Conservation (phyloP, 2,329 filamentous ascomycete species). For the Kalmusia sp. region DNA sequence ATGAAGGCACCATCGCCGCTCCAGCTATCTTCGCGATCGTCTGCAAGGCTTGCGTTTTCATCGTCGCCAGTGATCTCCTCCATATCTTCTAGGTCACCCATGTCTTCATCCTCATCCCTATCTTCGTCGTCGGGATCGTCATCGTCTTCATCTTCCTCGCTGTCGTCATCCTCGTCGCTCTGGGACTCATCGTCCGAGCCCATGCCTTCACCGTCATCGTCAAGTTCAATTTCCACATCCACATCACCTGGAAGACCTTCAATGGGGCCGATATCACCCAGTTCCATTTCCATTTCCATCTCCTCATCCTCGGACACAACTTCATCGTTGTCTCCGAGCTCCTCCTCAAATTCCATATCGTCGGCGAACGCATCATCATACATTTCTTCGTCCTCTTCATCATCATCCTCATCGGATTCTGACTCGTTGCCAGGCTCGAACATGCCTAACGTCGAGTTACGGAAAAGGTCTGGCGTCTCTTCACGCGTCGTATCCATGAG, state of each 20-base stretch:
- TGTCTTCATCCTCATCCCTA: constrained; percentile 55
- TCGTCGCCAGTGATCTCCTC: constrained; percentile 57
- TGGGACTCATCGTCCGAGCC: constrained; percentile 62
- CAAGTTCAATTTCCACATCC: constrained; percentile 88
- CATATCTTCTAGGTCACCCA: constrained; percentile 43
- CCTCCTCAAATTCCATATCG: constrained; percentile 92
- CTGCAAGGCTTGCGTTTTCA: constrained; percentile 53
- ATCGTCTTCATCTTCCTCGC: constrained; percentile 55
- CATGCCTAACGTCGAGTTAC: constrained; percentile 95
- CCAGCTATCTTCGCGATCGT: constrained; percentile 49
- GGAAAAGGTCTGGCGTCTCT: constrained; percentile 95
- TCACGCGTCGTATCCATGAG: constrained; percentile 76
- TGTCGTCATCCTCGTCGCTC: constrained; percentile 63
- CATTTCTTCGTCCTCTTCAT: constrained; percentile 76
- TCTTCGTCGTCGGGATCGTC: constrained; percentile 61
- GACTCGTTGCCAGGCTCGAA: constrained; percentile 85
- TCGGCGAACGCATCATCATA: constrained; percentile 89
- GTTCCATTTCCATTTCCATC: constrained; percentile 83
- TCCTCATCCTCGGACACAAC: constrained; percentile 90
- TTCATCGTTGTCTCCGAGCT: constrained; percentile 67
- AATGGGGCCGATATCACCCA: constrained; percentile 78
- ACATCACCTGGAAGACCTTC: constrained; percentile 69
- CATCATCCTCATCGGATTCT: constrained; percentile 75
- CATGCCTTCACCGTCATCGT: constrained; percentile 67
- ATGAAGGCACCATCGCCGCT: constrained; percentile 57